Conservation (phyloP, 2,329 filamentous ascomycete genomes). For the Colletotrichum truncatum region DNA sequence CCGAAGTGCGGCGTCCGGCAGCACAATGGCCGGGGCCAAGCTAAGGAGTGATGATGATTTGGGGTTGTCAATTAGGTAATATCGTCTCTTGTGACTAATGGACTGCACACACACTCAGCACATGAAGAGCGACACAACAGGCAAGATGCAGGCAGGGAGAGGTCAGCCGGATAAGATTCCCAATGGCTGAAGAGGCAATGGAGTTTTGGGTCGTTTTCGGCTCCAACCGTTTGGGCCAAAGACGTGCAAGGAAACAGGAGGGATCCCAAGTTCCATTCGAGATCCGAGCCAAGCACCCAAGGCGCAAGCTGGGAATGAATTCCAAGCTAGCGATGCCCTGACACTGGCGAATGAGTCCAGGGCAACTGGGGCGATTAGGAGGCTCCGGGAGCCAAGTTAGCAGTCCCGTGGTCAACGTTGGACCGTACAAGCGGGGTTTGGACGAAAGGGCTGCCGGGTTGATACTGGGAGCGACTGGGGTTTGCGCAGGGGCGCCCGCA, state of each 20-base stretch:
- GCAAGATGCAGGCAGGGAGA: constrained; percentile 8
- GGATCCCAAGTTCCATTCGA: background rate
- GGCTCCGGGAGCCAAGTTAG: constrained; percentile 24
- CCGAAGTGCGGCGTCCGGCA: background rate
- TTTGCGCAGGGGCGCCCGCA: constrained; percentile 24
- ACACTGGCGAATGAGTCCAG: background rate
- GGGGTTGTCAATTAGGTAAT: constrained; percentile 23
- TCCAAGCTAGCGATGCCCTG: background rate
- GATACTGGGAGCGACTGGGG: constrained; percentile 12
- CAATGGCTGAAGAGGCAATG: background rate
- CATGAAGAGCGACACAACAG: background rate
- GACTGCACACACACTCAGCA: background rate
- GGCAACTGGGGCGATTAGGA: background rate
- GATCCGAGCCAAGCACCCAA: background rate
- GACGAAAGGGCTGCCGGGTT: constrained; percentile 23
- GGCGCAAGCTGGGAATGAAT: background rate
- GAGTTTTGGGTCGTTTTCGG: background rate
- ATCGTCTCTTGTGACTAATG: background rate
- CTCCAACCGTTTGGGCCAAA: constrained; percentile 17
- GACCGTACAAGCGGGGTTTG: constrained; percentile 25
- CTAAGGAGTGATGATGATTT: background rate
- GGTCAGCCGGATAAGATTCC: constrained; percentile 6
- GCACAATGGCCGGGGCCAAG: constrained; percentile 19
- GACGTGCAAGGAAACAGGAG: background rate
- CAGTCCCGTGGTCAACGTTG: constrained; percentile 14